A percentile compares a stretch with the other conserved stretches of the same genome.
phyloP scores from a whole-genome alignment of 2,329 filamentous ascomycete species.

The Corinectria fuckeliana region DNA sequence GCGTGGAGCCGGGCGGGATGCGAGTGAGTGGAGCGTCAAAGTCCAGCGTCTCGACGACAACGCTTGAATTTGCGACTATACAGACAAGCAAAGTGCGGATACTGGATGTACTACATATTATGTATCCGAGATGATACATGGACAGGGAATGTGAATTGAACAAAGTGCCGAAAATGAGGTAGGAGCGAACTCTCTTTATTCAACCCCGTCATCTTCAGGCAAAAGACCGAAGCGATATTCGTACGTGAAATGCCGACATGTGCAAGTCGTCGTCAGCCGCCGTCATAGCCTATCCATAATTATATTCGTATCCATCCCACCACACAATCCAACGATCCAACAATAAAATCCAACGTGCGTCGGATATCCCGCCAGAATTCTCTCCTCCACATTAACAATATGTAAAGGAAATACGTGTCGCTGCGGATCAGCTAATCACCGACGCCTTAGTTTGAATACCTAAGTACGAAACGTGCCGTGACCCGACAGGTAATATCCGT shows the following conservation, averaged over 20 bases:
- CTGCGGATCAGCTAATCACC: background rate
- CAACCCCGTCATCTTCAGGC: background rate
- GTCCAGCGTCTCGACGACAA: constrained; percentile 5
- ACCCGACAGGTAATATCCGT: background rate
- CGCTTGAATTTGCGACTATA: background rate
- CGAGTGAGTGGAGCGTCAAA: background rate
- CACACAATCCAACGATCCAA: background rate
- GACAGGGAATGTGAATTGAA: background rate
- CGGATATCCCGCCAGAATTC: background rate
- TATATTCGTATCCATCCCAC: constrained; percentile 9
- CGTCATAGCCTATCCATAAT: constrained; percentile 6
- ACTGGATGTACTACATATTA: background rate
- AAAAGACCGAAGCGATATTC: background rate
- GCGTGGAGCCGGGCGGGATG: background rate
- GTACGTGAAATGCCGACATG: constrained; percentile 4
- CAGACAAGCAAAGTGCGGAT: background rate
- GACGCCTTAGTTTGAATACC: background rate
- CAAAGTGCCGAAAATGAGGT: background rate
- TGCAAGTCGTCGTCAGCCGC: constrained; percentile 11
- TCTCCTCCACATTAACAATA: background rate
- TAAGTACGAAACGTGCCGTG: background rate
- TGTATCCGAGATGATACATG: background rate
- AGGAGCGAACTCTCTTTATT: background rate
- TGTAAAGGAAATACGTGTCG: constrained; percentile 2
- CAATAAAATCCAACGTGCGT: background rate